Conservation (phyloP, 257 asterid genomes). For the Nyctanthes arbortristis region DNA sequence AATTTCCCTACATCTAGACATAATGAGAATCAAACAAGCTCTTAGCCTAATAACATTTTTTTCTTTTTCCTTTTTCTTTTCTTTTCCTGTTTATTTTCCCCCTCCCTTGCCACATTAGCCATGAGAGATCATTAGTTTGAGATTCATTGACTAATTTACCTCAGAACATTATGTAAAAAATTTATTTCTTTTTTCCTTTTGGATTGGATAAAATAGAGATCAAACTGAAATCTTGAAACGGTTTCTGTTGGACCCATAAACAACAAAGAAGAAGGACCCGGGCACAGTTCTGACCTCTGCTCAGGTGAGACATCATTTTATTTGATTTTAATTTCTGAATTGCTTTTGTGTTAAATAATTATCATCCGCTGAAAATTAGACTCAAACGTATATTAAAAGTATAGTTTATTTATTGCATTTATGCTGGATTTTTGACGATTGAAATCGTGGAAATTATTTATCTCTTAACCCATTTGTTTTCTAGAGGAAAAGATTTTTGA, state of each 20-base stretch:
- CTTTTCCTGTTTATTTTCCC: too few species aligned
- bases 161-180: not conserved
- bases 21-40: too few species aligned
- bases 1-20: too few species aligned
- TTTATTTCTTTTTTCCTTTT: not conserved
- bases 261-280: not conserved
- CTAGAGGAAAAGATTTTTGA: not conserved
- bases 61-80: too few species aligned
- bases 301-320: not conserved
- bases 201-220: not conserved
- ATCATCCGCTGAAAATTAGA: too few species aligned
- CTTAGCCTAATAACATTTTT: too few species aligned
- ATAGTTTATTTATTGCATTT: too few species aligned
- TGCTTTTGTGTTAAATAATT: not conserved
- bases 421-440: conserved; percentile 16
- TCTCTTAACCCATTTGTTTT: not conserved
- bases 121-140: too few species aligned
- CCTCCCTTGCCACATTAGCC: too few species aligned
- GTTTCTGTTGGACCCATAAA: not conserved
- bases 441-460: not conserved
- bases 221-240: not conserved
- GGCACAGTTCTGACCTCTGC: not conserved
- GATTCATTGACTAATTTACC: not conserved
- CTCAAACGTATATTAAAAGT: too few species aligned
- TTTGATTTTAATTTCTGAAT: not conserved